Base-by-base conservation (phyloP, 768 basidiomycete genomes). In the Naganishia friedmannii region DNA sequence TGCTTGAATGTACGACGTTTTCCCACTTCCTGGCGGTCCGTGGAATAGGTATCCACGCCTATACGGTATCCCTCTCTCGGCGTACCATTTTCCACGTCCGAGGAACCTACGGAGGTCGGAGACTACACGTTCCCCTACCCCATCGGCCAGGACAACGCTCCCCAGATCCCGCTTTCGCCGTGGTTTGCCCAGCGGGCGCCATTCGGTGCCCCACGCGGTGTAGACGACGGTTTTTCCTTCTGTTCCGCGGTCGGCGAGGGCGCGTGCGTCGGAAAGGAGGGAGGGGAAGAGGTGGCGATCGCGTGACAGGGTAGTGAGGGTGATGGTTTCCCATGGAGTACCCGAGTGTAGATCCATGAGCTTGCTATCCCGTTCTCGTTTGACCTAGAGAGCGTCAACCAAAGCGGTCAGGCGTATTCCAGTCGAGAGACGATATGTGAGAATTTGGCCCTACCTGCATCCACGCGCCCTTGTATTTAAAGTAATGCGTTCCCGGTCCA, bases 1-100 rank as follows among this genome's bases (percentile, higher is more conserved):
- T 15, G 96, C 93, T 82, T 98, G 95, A 74, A 98, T 98, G 83
- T 92, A 99, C 7, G 96, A 99, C 0, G 95, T 94, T 79, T 99
- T 99, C 58, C 96, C 96, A 0, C 93, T 96, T 19, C 96, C 96
- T 8, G 96, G 96, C 26, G 96, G 96, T 13, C 96, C 96, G 76
- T 98, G 87, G 19, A 99, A 83, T 12, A 99, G 86, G 80, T 97
- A 97, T 46, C 96, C 96, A 72, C 96, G 86, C 28, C 96, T 88
- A 78, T 98, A 99, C 0, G 96, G 96, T 70, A 99, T 96, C 21
- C 95, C 96, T 87, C 96, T 85, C 77, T 97, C 92, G 39, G 91
- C 92, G 81, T 99, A 99, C 96, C 96, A 99, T 75, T 88, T 86
- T 32, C 90, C 86, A 72, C 96, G 84, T 7, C 84, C 84, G 72